Percentiles rank a stretch among this genome's conserved stretches.
Conservation (phyloP, 495 filamentous ascomycete species). For the Cryomyces antarcticus region DNA sequence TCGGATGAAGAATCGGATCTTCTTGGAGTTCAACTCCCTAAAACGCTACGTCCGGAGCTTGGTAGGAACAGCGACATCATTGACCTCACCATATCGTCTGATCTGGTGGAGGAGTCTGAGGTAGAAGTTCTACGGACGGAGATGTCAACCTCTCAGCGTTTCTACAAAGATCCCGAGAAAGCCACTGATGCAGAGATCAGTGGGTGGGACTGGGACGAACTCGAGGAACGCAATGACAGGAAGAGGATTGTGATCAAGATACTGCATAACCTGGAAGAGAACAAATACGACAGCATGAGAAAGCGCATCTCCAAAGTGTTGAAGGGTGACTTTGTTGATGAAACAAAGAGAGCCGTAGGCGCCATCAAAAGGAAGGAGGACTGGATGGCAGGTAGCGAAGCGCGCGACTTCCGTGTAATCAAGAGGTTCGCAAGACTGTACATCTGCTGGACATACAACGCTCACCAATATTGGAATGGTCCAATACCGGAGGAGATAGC, state of each 20-base stretch:
- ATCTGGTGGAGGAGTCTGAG: neutral
- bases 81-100: constrained; percentile 4
- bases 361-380: neutral
- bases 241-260: constrained; percentile 16
- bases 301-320: neutral
- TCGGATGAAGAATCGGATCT: neutral
- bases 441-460: neutral
- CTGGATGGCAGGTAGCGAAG: neutral
- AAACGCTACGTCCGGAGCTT: neutral
- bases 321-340: neutral
- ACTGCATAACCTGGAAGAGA: constrained; percentile 1
- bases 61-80: neutral
- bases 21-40: no score
- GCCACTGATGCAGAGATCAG: constrained; percentile 3
- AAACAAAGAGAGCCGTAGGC: neutral
- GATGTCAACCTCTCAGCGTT: neutral
- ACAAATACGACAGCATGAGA: neutral
- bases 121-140: no score
- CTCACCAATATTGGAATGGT: neutral
- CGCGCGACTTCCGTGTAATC: neutral
- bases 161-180: neutral
- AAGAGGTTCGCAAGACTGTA: neutral
- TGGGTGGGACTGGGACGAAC: constrained; percentile 8
- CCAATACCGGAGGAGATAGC: constrained; percentile 1
- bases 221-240: constrained; percentile 6